These are phyloP conservation scores for Citeromyces matritensis DNA, from an alignment of 805 yeast species.

Conservation along the genomic window DNA sequence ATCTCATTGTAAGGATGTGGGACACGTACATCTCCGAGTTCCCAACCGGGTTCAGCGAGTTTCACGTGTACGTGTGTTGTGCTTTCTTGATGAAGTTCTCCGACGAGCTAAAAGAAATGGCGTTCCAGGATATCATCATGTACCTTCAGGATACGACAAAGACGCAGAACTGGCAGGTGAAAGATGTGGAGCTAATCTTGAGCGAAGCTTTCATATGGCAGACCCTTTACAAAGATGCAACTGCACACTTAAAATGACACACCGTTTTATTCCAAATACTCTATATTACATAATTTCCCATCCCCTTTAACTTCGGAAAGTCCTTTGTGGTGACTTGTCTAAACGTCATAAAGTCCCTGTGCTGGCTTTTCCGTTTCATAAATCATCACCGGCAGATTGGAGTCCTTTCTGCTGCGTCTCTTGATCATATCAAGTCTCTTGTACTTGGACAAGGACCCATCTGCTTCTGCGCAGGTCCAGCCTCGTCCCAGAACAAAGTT, in stretches of 20 bases:
- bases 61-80: conserved; percentile 95
- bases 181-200: conserved; percentile 78
- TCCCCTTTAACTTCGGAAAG: too few species aligned
- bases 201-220: conserved; percentile 98
- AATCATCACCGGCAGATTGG: conserved; percentile 30
- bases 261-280: background rate
- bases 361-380: conserved; percentile 7
- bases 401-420: conserved; percentile 35
- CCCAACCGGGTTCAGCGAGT: conserved; percentile 71
- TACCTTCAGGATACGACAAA: conserved; percentile 78
- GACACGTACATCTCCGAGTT: conserved; percentile 79
- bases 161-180: conserved; percentile 71
- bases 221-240: conserved; percentile 75
- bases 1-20: conserved; percentile 88
- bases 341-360: too few species aligned
- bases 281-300: too few species aligned
- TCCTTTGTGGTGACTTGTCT: too few species aligned
- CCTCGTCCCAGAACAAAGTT: background rate
- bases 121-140: conserved; percentile 87
- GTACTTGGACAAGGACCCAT: background rate
- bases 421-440: conserved; percentile 5
- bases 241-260: conserved; percentile 55
- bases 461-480: background rate
- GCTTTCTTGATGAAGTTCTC: conserved; percentile 89
- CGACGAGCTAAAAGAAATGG: conserved; percentile 63